Percentiles rank a stretch among this genome's conserved stretches.
These are phyloP conservation scores for Ploettnerulaceae sp. DNA, from an alignment of 2,329 filamentous ascomycete genomes.

Conservation along the genomic window DNA sequence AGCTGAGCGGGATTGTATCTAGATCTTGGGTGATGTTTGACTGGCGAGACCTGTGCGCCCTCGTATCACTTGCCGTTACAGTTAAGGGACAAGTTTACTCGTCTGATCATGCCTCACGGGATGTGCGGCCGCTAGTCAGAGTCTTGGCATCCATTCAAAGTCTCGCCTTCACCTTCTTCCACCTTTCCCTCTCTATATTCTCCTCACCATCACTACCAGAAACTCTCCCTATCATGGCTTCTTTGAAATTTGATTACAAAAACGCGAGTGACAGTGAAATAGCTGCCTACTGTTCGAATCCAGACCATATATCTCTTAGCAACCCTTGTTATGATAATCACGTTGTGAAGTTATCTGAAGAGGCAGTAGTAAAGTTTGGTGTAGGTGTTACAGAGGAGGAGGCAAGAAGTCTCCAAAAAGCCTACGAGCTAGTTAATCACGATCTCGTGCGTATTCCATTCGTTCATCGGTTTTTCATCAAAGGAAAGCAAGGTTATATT, in stretches of 20 bases:
- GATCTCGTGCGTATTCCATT: not conserved
- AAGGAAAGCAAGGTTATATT: slow-evolving; percentile 1
- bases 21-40: too few species aligned
- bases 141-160: too few species aligned
- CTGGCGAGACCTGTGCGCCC: too few species aligned
- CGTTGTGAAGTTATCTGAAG: slow-evolving; percentile 1
- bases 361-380: slow-evolving; percentile 2
- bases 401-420: not conserved
- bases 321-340: not conserved
- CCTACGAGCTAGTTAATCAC: not conserved
- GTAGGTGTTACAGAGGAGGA: not conserved
- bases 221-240: not conserved
- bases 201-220: not conserved
- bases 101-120: too few species aligned
- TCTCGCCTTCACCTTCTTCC: too few species aligned
- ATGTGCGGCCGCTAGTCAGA: too few species aligned
- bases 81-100: too few species aligned
- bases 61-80: too few species aligned
- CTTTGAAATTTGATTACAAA: not conserved
- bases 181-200: too few species aligned
- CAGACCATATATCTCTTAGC: not conserved
- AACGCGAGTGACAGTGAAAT: not conserved
- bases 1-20: too few species aligned
- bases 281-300: slow-evolving; percentile 4
- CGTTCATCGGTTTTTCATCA: not conserved